Conservation (phyloP, 352 stramenopile species). For the Phytophthora ramorum region DNA sequence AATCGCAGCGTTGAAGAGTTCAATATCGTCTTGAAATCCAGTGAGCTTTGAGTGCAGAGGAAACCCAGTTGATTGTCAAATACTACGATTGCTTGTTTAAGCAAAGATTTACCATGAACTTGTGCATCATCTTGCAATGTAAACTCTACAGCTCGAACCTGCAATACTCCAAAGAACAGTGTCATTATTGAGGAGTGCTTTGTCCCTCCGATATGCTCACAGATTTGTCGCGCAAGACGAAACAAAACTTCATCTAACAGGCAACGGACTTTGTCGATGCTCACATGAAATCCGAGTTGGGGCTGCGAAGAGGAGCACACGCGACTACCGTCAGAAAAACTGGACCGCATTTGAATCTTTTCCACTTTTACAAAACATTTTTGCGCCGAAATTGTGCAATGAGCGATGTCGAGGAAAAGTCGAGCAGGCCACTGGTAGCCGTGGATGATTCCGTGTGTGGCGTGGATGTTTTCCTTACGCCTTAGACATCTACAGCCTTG, state of each 20-base stretch:
- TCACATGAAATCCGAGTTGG: constrained; percentile 53
- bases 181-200: constrained; percentile 10
- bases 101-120: constrained; percentile 51
- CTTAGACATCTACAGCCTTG: constrained; percentile 58
- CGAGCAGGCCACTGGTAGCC: constrained; percentile 21
- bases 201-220: constrained; percentile 5
- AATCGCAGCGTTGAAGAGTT: constrained; percentile 44
- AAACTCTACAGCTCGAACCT: constrained; percentile 62
- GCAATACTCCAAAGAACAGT: constrained; percentile 63
- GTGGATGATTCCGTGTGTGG: neutral
- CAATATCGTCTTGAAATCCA: constrained; percentile 64
- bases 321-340: constrained; percentile 57
- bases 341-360: constrained; percentile 46
- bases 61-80: constrained; percentile 67
- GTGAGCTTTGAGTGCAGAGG: constrained; percentile 55
- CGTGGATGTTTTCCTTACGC: neutral
- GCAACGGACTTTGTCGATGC: constrained; percentile 53
- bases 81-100: constrained; percentile 64
- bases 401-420: constrained; percentile 51
- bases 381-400: constrained; percentile 35
- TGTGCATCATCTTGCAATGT: constrained; percentile 40
- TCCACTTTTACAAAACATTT: constrained; percentile 50
- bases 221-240: constrained; percentile 21
- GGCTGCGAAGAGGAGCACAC: constrained; percentile 56
- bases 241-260: constrained; percentile 45